Conservation (phyloP, 768 basidiomycete genomes). For the Tricholoma hemisulphureum region DNA sequence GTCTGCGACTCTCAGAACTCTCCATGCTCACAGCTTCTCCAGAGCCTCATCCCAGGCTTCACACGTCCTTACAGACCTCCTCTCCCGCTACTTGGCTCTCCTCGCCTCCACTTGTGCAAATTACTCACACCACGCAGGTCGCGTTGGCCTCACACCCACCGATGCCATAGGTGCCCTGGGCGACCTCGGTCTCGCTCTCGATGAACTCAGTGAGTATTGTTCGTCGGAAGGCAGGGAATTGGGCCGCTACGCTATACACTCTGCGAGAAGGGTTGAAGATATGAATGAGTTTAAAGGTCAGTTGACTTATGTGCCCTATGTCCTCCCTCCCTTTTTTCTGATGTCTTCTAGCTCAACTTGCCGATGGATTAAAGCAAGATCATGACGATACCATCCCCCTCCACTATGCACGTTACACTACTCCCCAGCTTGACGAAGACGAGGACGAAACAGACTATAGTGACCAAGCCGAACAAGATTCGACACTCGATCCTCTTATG, state of each 20-base stretch:
- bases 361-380: slow-evolving; percentile 55
- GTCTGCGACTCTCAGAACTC: slow-evolving; percentile 61
- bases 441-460: slow-evolving; percentile 32
- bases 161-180: slow-evolving; percentile 68
- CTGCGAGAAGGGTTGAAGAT: slow-evolving; percentile 66
- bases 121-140: slow-evolving; percentile 75
- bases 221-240: slow-evolving; percentile 68
- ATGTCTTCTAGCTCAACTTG: slow-evolving; percentile 53
- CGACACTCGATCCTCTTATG: slow-evolving; percentile 23
- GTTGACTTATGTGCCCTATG: slow-evolving; percentile 29
- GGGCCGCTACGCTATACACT: slow-evolving; percentile 63
- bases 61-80: slow-evolving; percentile 68
- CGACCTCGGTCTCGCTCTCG: slow-evolving; percentile 70
- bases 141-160: slow-evolving; percentile 50
- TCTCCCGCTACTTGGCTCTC: slow-evolving; percentile 70
- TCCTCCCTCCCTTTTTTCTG: slow-evolving; percentile 20
- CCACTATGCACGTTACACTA: slow-evolving; percentile 39
- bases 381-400: slow-evolving; percentile 57
- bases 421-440: slow-evolving; percentile 31
- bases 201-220: slow-evolving; percentile 69
- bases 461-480: slow-evolving; percentile 32
- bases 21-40: slow-evolving; percentile 77
- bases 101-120: slow-evolving; percentile 66
- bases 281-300: slow-evolving; percentile 70
- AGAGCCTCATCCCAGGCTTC: slow-evolving; percentile 73